These are phyloP conservation scores for Halophytophthora polymorphica DNA, from an alignment of 352 stramenopile genomes.

Conservation along the genomic window DNA sequence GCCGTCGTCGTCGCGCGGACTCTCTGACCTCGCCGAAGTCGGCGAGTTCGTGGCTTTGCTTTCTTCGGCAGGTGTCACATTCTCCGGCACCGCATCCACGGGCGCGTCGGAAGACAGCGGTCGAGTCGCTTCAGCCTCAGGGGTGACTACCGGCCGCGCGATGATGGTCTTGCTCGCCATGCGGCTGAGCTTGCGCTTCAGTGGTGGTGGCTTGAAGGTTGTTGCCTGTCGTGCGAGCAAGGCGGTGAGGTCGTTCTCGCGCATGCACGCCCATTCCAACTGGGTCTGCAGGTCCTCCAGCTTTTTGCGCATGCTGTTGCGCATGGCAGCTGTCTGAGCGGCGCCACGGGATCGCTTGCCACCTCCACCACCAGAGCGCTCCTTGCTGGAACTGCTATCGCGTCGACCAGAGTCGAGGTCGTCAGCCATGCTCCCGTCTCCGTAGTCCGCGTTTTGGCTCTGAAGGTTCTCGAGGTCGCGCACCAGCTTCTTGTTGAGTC, in stretches of 20 bases:
- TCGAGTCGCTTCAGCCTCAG: constrained; percentile 16
- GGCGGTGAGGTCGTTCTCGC: constrained; percentile 58
- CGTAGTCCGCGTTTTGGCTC: constrained; percentile 26
- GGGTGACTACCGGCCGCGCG: constrained; percentile 26
- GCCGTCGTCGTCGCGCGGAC: not conserved
- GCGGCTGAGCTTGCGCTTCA: constrained; percentile 50
- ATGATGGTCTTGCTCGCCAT: constrained; percentile 70
- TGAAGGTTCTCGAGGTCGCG: constrained; percentile 53
- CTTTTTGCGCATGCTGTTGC: constrained; percentile 40
- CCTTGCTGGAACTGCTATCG: constrained; percentile 9
- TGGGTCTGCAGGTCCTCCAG: constrained; percentile 41
- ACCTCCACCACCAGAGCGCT: constrained; percentile 1
- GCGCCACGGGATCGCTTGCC: constrained; percentile 4
- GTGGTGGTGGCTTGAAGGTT: constrained; percentile 13
- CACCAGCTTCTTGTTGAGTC: constrained; percentile 65
- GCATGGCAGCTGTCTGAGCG: constrained; percentile 25
- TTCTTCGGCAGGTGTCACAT: constrained; percentile 1
- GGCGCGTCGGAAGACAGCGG: not conserved
- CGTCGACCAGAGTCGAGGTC: constrained; percentile 12
- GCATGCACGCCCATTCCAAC: constrained; percentile 64
- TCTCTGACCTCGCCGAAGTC: not conserved
- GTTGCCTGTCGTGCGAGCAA: constrained; percentile 21
- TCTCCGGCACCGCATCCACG: not conserved
- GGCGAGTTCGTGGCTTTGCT: not conserved
- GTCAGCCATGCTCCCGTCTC: constrained; percentile 6